Evolutionary conservation across 2,329 filamentous ascomycete genomes (phyloP).

Genomic region (Colletotrichum sidae): DNA sequence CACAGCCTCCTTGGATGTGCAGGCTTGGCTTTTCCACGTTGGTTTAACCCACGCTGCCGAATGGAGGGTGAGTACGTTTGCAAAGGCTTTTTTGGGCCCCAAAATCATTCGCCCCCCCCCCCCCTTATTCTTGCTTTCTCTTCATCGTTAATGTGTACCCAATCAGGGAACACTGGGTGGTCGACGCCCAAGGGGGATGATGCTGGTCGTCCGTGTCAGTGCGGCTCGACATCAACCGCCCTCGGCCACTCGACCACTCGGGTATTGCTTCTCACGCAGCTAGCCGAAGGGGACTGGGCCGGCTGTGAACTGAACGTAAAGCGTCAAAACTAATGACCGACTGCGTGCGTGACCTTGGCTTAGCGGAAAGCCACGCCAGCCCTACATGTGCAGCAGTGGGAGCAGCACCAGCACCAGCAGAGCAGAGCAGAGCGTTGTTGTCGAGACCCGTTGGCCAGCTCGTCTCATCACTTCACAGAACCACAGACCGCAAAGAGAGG

Average conservation of each 20-base stretch:
- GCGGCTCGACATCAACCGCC: constrained; percentile 9
- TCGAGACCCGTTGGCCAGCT: no score
- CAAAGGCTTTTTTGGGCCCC: no score
- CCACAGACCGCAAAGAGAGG: neutral
- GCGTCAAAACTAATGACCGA: constrained; percentile 21
- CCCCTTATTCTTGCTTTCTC: neutral
- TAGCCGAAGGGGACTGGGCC: constrained; percentile 10
- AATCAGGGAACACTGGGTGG: constrained; percentile 9
- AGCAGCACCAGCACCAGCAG: constrained; percentile 7
- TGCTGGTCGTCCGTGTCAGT: constrained; percentile 27
- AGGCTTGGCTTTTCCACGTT: constrained; percentile 19
- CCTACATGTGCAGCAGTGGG: constrained; percentile 23
- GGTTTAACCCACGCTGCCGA: neutral
- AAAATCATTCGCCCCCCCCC: no score
- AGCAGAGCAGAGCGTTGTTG: neutral
- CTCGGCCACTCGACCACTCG: constrained; percentile 18
- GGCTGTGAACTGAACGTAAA: constrained; percentile 8
- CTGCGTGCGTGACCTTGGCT: neutral
- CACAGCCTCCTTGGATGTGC: constrained; percentile 15
- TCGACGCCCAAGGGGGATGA: constrained; percentile 27
- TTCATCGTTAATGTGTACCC: constrained; percentile 3
- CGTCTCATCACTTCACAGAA: neutral
- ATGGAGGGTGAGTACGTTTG: no score
- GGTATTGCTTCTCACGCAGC: constrained; percentile 6
- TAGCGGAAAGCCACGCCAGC: constrained; percentile 24